phyloP scores from a whole-genome alignment of 169 alveolate genomes.

The Blepharisma undulans region DNA sequence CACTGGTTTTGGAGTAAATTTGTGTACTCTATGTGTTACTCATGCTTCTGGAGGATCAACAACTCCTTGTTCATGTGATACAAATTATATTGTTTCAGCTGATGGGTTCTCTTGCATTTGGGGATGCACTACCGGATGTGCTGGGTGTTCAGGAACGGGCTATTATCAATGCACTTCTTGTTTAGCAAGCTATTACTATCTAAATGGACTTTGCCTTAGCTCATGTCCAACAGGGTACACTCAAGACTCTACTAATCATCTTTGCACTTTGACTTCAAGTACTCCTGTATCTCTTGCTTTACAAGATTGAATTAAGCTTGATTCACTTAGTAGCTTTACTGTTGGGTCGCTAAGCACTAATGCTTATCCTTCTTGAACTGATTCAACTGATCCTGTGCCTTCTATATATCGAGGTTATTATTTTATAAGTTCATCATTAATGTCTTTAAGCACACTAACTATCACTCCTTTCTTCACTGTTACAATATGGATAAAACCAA shows the following conservation, averaged over 20 bases:
- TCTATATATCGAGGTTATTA: not conserved
- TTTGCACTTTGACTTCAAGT: not conserved
- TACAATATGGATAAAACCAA: not conserved
- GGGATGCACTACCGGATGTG: not conserved
- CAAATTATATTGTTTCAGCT: not conserved
- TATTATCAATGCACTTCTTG: not conserved
- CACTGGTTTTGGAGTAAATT: not conserved
- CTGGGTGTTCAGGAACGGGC: not conserved
- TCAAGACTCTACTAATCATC: not conserved
- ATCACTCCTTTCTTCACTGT: not conserved
- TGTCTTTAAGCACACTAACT: not conserved
- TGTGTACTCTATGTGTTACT: not conserved
- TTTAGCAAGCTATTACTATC: not conserved
- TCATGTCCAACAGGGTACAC: not conserved
- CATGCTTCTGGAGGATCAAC: not conserved
- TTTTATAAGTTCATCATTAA: not conserved
- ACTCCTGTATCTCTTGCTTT: not conserved
- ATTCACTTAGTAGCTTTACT: not conserved
- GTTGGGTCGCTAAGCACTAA: not conserved
- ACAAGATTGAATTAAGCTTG: not conserved
- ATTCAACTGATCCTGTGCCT: not conserved
- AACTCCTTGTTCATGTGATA: not conserved
- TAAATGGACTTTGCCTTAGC: not conserved
- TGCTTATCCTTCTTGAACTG: not conserved
- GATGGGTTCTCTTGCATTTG: not conserved